Conservation (phyloP, 192 early-diverging fungal genomes). For the Martensiomyces pterosporus region DNA sequence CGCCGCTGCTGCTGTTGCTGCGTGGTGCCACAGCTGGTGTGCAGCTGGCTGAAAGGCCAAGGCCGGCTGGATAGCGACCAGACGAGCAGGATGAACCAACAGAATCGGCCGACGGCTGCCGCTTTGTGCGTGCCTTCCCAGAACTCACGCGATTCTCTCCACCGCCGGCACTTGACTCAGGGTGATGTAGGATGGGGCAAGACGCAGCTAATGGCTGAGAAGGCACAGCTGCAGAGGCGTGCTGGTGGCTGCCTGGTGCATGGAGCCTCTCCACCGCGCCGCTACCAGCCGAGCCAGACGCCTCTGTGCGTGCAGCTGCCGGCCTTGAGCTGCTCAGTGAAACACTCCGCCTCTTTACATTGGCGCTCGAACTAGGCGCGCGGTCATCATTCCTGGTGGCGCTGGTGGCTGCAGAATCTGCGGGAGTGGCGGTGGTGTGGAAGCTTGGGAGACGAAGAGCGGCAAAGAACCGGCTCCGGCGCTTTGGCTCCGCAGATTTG, state of each 20-base stretch:
- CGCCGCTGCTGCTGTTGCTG: constrained; percentile 2
- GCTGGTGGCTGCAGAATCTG: background rate
- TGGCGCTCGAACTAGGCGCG: background rate
- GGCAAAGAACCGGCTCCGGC: constrained; percentile 37
- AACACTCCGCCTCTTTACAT: constrained; percentile 25
- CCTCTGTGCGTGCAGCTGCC: too few relatives aligned
- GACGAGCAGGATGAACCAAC: background rate
- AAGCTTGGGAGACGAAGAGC: constrained; percentile 13
- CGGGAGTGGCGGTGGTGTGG: too few relatives aligned
- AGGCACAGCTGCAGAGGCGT: too few relatives aligned
- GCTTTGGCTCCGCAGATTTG: constrained; percentile 18
- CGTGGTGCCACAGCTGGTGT: constrained; percentile 1
- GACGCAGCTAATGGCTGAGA: constrained; percentile 32
- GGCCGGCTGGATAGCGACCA: constrained; percentile 25
- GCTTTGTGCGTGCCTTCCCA: constrained; percentile 1
- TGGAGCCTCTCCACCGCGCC: too few relatives aligned
- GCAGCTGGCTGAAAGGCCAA: constrained; percentile 7
- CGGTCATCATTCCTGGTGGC: background rate
- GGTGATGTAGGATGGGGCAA: constrained; percentile 17
- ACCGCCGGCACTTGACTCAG: too few relatives aligned
- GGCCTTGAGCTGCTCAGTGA: constrained; percentile 20
- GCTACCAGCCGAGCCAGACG: too few relatives aligned
- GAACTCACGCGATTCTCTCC: too few relatives aligned
- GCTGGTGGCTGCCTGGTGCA: too few relatives aligned
- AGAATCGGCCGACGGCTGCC: constrained; percentile 11